These are phyloP conservation scores for Nemania sp. DNA, from an alignment of 2,329 filamentous ascomycete genomes.

Conservation along the genomic window DNA sequence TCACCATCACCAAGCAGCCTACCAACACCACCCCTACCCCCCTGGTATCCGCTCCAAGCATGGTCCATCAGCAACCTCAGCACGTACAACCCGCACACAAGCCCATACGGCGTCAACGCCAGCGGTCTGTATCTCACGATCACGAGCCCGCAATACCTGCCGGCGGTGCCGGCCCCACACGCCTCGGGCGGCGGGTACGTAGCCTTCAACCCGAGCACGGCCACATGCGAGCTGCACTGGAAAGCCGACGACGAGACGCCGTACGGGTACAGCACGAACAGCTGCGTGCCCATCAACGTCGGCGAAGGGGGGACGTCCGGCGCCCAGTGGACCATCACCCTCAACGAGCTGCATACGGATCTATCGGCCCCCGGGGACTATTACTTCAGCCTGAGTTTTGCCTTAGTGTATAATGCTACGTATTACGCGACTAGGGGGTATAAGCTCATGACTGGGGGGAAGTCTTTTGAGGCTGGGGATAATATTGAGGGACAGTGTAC, in stretches of 20 bases:
- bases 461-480: conserved; percentile 8
- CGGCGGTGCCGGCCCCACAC: conserved; percentile 30
- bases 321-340: conserved; percentile 28
- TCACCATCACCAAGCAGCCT: not conserved
- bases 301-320: conserved; percentile 5
- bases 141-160: conserved; percentile 23
- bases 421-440: conserved; percentile 24
- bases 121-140: conserved; percentile 27
- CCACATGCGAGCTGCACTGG: conserved; percentile 29
- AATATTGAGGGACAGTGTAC: conserved; percentile 28
- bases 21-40: conserved; percentile 24
- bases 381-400: conserved; percentile 26
- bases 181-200: conserved; percentile 33
- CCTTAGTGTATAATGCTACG: conserved; percentile 22
- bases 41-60: conserved; percentile 32
- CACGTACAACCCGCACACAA: conserved; percentile 21
- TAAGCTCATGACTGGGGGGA: conserved; percentile 22
- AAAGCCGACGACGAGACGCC: conserved; percentile 24
- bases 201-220: conserved; percentile 27
- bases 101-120: conserved; percentile 29
- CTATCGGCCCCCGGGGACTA: conserved; percentile 19
- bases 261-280: conserved; percentile 27
- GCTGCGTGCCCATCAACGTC: conserved; percentile 5
- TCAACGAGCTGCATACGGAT: conserved; percentile 27
- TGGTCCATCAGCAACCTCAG: conserved; percentile 28